Base-by-base conservation (phyloP, 2,329 filamentous ascomycete genomes). In the Sporothrix euskadiensis region DNA sequence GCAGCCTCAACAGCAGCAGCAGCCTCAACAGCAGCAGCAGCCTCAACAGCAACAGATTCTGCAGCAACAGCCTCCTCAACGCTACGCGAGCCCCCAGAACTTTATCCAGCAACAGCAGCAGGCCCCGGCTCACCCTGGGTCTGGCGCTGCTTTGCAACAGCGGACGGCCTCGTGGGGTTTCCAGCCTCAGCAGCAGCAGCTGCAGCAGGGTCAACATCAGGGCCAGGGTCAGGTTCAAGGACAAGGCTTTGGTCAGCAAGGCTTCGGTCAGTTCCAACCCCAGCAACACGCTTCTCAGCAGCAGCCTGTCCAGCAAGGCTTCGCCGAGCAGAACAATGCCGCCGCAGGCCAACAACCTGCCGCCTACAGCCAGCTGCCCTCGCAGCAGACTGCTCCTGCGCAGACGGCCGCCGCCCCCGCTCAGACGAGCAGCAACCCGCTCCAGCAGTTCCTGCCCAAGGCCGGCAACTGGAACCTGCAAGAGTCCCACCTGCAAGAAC, bases 401-500 rank as follows among this genome's bases (percentile, higher is more conserved):
- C 52, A 56, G 22, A 9, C 22, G 22, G 22, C 22, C 1, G 9
- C 22, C 8, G 52, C 52, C 16, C 44, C 44, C 10, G 44, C 14
- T 6, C 65, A 52, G 35, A 41, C 30, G 47, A 63, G 30, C 56
- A 49, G 69, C 66, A 84, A 83, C 56, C 81, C 83, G 10, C 79
- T 84, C 8, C 82, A 83, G 47, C 81, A 78, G 39, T 80, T 85
- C 3, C 82, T 83, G 35, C 83, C 83, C 0, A 79, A 81, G n/a
- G 84, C 83, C 0, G 83, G 83, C 26, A 59, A 59, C 22, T 89
- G 87, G 87, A 86, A 84, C 69, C 79, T 87, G 6, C 83, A 88
- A 75, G 86, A 88, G 79, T 89, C 87, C 10, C 83, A 86, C 73
- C 80, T 89, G 49, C 80, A 83, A 0, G 83, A 87, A 75, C 88